Base-by-base conservation (phyloP, 2,329 filamentous ascomycete species). In the Coniochaeta sp. region DNA sequence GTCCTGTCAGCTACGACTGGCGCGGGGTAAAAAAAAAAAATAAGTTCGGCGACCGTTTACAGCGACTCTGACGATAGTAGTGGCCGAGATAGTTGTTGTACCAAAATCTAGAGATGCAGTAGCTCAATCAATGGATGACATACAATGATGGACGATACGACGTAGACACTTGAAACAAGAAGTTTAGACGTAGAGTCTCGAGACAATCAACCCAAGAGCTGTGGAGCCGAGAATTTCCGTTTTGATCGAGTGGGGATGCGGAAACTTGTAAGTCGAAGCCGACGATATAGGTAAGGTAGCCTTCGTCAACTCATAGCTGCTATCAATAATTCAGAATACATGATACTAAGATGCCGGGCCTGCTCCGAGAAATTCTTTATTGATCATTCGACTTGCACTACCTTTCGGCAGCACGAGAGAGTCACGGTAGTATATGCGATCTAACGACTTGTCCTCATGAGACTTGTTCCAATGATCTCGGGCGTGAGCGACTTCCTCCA, bases 231-330 rank as follows among this genome's bases (percentile, higher is more conserved):
- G 47, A 52, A 52, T 26, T 52, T 52, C 47, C 47, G 47, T 52
- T 52, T 52, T 52, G 43, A 8, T n/a, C 47, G 31, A 52, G 47
- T 52, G 47, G 47, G 47, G 47, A 52, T 52, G 31, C 47, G 47
- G 47, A 7, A 52, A 31, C 26, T 52, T 52, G 22, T 26, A 52
- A 31, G 24, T 52, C 17, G n/a, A 52, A 52, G 47, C 24, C 47
- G 47, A 52, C 9, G 43, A 47, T 22, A 50, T 33, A 8, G 6
- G 38, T 31, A 31, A 6, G n/a, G 3, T n/a, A n/a, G n/a, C n/a
- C n/a, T 24, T 50, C 40, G 8, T 16, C 14, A 11, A 67, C 68
- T 59, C 70, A n/a, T n/a, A 52, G 26, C 6, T 52, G 24, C 47
- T 31, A 31, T 6, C 9, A 52, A 47, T 24, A 24, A 2, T 19